Base-by-base conservation (phyloP, 2,329 filamentous ascomycete genomes). In the Lecanicillium sp. region DNA sequence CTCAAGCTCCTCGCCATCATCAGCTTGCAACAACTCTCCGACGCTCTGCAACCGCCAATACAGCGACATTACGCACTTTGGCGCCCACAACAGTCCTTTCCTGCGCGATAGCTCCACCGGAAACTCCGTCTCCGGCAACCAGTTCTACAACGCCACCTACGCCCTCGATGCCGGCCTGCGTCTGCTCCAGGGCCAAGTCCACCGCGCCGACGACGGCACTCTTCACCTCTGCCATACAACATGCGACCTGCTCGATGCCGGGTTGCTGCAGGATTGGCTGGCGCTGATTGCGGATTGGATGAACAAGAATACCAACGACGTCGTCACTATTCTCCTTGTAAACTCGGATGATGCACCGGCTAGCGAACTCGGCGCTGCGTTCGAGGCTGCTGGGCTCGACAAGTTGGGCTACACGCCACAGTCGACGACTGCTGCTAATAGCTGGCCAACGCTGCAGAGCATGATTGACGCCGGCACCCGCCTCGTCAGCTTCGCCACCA, bases 11-110 rank as follows among this genome's bases (percentile, higher is more conserved):
- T 35, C 48, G 13, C 37, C 44, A 5, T 48, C 53, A 16, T 52
- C 51, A 13, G 76, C 79, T 22, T 92, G 86, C 73, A 92, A 92
- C 64, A 90, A 90, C 67, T 87, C 83, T 1, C 83, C 84, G 0
- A 64, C 70, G 31, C 73, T 92, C 29, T 92, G 86, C 67, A 66
- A 63, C 44, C 76, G 75, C 46, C 63, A 74, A 14, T 92, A 92
- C 65, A 80, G 78, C 62, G 77, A 83, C 48, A 74, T 92, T 49
- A 89, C 85, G 3, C 74, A 89, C 57, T 75, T 90, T 52, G 84
- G 84, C 16, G 83, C 82, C 14, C 85, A 89, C 62, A 73, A 88
- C 61, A 79, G 75, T 44, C 70, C 83, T 9, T 89, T 88, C 55
- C 58, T 88, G 31, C 70, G 82, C 35, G 79, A 86, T 51, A 57